Evolutionary conservation across 2,329 filamentous ascomycete genomes (phyloP).

Genomic region (Exophiala bonariae): DNA sequence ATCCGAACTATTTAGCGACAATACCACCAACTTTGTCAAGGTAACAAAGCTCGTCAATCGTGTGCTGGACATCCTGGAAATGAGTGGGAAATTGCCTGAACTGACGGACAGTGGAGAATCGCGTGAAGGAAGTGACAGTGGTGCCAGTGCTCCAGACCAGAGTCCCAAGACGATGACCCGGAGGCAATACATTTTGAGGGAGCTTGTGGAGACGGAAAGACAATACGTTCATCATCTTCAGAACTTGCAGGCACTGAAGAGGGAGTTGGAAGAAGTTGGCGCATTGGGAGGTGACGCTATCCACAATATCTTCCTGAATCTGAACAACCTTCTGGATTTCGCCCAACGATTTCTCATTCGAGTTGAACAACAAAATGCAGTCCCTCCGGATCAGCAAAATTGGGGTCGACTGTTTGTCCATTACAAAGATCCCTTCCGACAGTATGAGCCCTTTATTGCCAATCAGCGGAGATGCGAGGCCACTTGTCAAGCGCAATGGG

Average conservation of each 20-base stretch:
- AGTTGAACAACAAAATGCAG: constrained; percentile 91
- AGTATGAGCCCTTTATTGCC: constrained; percentile 96
- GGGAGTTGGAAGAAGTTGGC: constrained; percentile 81
- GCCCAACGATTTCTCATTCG: constrained; percentile 93
- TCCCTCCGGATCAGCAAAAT: constrained; percentile 73
- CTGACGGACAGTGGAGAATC: constrained; percentile 42
- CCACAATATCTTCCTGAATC: constrained; percentile 94
- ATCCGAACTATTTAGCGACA: constrained; percentile 85
- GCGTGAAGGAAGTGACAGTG: constrained; percentile 45
- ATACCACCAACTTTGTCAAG: constrained; percentile 97
- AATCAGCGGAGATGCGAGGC: constrained; percentile 91
- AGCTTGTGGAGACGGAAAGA: constrained; percentile 90
- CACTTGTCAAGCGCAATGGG: constrained; percentile 80
- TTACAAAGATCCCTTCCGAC: constrained; percentile 83
- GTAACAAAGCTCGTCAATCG: constrained; percentile 83
- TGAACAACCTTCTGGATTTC: constrained; percentile 92
- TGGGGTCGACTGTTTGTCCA: constrained; percentile 92
- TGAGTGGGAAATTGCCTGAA: constrained; percentile 70
- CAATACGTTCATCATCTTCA: constrained; percentile 98
- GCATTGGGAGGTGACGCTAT: constrained; percentile 85
- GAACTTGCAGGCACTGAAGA: constrained; percentile 89
- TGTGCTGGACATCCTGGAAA: constrained; percentile 82
- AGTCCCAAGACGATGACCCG: constrained; percentile 58
- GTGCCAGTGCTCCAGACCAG: constrained; percentile 34
- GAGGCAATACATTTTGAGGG: constrained; percentile 85